phyloP scores from a whole-genome alignment of 2,329 filamentous ascomycete species.

The Hortaea werneckii region DNA sequence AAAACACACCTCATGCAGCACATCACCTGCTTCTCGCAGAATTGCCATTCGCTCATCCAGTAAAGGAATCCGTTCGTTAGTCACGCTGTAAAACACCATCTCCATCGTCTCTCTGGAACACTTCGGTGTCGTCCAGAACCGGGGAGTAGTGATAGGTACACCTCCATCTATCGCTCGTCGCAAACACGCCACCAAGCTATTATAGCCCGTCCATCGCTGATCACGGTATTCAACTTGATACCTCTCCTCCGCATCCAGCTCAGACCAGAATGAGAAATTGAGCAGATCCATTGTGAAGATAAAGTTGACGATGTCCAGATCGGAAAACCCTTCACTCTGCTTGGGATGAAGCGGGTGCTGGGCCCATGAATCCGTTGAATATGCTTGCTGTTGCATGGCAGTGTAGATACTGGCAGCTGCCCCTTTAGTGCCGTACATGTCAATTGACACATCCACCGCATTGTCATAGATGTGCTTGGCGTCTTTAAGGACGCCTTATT shows the following conservation, averaged over 20 bases:
- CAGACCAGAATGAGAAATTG: slow-evolving; percentile 95
- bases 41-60: slow-evolving; percentile 67
- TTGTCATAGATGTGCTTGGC: slow-evolving; percentile 87
- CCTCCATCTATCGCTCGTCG: slow-evolving; percentile 84
- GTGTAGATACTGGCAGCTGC: slow-evolving; percentile 70
- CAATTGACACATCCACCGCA: slow-evolving; percentile 81
- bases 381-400: slow-evolving; percentile 73
- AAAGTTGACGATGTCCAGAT: slow-evolving; percentile 54
- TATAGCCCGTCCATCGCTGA: slow-evolving; percentile 85
- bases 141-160: slow-evolving; percentile 78
- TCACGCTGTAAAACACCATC: slow-evolving; percentile 77
- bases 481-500: slow-evolving; percentile 62
- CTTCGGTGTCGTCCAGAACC: slow-evolving; percentile 56
- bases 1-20: slow-evolving; percentile 42
- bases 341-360: slow-evolving; percentile 85
- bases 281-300: slow-evolving; percentile 96
- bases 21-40: slow-evolving; percentile 69
- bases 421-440: slow-evolving; percentile 69
- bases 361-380: slow-evolving; percentile 78
- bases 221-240: slow-evolving; percentile 77
- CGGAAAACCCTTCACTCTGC: slow-evolving; percentile 20
- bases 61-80: slow-evolving; percentile 77
- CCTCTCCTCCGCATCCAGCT: slow-evolving; percentile 55
- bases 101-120: slow-evolving; percentile 64
- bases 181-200: slow-evolving; percentile 79